A percentile compares a stretch with the other conserved stretches of the same genome.
phyloP scores from a whole-genome alignment of 768 basidiomycete species.

The Kwoniella mangroviensis region DNA sequence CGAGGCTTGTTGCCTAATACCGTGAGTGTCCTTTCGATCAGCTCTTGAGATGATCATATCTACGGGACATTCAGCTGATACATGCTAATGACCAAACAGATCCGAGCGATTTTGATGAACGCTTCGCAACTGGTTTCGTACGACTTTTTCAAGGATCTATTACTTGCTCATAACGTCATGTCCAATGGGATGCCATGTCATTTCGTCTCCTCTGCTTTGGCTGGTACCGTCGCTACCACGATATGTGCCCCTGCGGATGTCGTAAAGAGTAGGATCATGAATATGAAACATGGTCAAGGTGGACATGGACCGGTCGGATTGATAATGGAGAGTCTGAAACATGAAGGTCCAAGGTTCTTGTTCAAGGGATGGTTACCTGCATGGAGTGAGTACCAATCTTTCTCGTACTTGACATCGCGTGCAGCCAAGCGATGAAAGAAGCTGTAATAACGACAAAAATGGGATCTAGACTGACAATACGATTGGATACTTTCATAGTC shows the following conservation, averaged over 20 bases:
- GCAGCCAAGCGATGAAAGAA: too few relatives aligned
- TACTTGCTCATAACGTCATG: constrained; percentile 42
- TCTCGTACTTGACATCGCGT: too few relatives aligned
- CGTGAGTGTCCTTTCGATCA: constrained; percentile 26
- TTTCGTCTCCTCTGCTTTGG: constrained; percentile 48
- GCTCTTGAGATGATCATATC: too few relatives aligned
- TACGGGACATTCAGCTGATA: neutral
- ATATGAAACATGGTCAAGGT: constrained; percentile 33
- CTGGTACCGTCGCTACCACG: constrained; percentile 56
- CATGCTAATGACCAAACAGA: constrained; percentile 19
- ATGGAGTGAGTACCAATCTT: constrained; percentile 49
- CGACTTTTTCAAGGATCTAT: constrained; percentile 53
- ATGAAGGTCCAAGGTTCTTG: constrained; percentile 53
- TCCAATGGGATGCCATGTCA: constrained; percentile 53
- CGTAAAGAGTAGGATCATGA: constrained; percentile 54
- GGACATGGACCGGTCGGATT: constrained; percentile 34
- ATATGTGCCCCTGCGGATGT: constrained; percentile 57
- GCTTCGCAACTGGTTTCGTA: constrained; percentile 55
- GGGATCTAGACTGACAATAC: neutral
- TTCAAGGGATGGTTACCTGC: constrained; percentile 57
- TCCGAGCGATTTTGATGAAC: constrained; percentile 56
- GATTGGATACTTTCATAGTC: constrained; percentile 26
- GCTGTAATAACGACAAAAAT: too few relatives aligned
- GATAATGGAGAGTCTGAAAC: constrained; percentile 38
- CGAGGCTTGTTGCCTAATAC: constrained; percentile 53